Percentiles rank a stretch among this genome's conserved stretches.
phyloP scores from a whole-genome alignment of 1,284 basidiomycete genomes.

The Sutorius eximius region DNA sequence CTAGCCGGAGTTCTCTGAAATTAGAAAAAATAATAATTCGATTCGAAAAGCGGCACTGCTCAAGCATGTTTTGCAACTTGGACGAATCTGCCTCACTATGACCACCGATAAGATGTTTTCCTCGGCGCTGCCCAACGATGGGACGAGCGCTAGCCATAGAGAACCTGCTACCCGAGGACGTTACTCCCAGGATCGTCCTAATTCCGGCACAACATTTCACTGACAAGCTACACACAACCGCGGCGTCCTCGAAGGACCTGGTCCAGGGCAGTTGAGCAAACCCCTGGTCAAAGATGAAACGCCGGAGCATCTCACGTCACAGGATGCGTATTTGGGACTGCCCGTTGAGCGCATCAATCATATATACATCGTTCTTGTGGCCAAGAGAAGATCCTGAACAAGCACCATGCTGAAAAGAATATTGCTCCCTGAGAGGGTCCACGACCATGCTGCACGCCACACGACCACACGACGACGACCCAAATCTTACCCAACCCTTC shows the following conservation, averaged over 20 bases:
- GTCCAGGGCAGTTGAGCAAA: background rate
- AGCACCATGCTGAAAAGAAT: constrained; percentile 5
- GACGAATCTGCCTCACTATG: constrained; percentile 5
- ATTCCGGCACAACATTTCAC: background rate
- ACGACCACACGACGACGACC: constrained; percentile 1
- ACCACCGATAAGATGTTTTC: background rate
- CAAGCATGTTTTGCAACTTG: constrained; percentile 6
- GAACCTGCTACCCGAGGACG: background rate
- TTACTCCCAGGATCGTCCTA: background rate
- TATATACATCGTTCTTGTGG: background rate
- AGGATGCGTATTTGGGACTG: background rate
- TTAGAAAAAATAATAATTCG: constrained; percentile 35
- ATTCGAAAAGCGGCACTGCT: constrained; percentile 23
- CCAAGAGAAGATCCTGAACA: background rate
- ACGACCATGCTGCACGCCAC: constrained; percentile 9
- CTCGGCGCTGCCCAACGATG: background rate
- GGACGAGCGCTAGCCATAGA: background rate
- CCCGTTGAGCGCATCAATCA: background rate
- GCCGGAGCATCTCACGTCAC: background rate
- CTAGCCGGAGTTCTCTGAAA: constrained; percentile 35
- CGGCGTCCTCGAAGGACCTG: background rate
- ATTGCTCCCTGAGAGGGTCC: background rate
- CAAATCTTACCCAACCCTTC: constrained; percentile 4
- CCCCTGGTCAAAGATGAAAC: background rate
- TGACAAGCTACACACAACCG: background rate